These are phyloP conservation scores for Podosphaera xanthii DNA, from an alignment of 2,329 filamentous ascomycete genomes.

Conservation along the genomic window DNA sequence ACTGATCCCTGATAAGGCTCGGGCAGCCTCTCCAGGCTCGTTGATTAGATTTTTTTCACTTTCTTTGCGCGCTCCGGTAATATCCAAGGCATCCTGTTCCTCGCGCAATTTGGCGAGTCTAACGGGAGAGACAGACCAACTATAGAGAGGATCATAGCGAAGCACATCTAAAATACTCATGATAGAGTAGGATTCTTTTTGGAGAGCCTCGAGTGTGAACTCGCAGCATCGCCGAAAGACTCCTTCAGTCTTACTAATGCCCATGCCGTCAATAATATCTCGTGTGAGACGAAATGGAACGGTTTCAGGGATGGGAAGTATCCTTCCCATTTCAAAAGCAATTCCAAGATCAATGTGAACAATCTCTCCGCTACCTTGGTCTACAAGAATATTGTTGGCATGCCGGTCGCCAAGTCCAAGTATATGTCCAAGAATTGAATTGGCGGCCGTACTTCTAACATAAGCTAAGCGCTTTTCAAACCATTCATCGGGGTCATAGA, in stretches of 20 bases:
- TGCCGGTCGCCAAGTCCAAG: constrained; percentile 85
- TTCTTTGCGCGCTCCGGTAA: constrained; percentile 11
- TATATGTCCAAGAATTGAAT: constrained; percentile 84
- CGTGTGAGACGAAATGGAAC: constrained; percentile 88
- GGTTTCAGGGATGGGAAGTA: constrained; percentile 86
- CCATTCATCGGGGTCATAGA: constrained; percentile 88
- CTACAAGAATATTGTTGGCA: constrained; percentile 88
- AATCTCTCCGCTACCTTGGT: constrained; percentile 72
- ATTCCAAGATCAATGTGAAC: constrained; percentile 95
- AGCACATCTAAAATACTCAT: constrained; percentile 97
- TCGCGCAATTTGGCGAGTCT: constrained; percentile 41
- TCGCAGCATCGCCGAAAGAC: constrained; percentile 97
- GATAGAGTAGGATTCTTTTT: constrained; percentile 90
- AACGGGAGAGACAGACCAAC: constrained; percentile 67
- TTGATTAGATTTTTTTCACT: constrained; percentile 21
- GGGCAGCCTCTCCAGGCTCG: constrained; percentile 61
- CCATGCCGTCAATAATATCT: constrained; percentile 93
- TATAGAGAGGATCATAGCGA: constrained; percentile 92
- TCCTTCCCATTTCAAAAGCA: constrained; percentile 84
- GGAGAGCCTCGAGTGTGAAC: constrained; percentile 80
- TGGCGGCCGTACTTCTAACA: constrained; percentile 76
- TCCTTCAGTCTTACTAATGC: constrained; percentile 80
- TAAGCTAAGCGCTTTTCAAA: constrained; percentile 77
- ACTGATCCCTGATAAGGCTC: constrained; percentile 75
- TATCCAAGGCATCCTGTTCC: constrained; percentile 20